A percentile compares a stretch with the other conserved stretches of the same genome.
These are phyloP conservation scores for Abortiporus biennis DNA, from an alignment of 1,284 basidiomycete species.

Conservation along the genomic window DNA sequence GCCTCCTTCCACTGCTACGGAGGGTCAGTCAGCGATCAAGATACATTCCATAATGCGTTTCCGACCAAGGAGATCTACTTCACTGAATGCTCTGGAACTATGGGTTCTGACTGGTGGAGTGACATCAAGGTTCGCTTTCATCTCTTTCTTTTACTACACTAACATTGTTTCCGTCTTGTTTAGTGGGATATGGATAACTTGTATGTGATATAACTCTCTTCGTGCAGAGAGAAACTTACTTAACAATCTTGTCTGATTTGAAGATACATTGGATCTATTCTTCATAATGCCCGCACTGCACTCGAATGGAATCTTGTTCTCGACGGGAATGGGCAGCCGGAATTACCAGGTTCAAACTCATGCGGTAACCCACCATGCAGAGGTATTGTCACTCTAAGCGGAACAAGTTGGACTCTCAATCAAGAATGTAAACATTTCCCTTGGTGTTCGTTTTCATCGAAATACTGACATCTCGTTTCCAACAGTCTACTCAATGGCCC, in stretches of 20 bases:
- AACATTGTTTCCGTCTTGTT: neutral
- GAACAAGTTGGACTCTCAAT: constrained; percentile 51
- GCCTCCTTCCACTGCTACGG: constrained; percentile 47
- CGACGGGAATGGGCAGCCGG: constrained; percentile 54
- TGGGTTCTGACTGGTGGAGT: constrained; percentile 69
- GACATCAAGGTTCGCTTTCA: constrained; percentile 57
- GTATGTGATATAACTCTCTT: constrained; percentile 28
- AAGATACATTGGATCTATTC: constrained; percentile 38
- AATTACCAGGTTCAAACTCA: constrained; percentile 57
- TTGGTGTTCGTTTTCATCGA: neutral
- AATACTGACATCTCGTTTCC: constrained; percentile 1
- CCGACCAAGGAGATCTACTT: constrained; percentile 45
- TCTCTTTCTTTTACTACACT: no score
- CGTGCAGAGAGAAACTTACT: neutral
- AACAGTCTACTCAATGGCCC: constrained; percentile 67
- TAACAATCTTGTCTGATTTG: neutral
- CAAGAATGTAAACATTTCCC: constrained; percentile 53
- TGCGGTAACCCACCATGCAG: constrained; percentile 58
- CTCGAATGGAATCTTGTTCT: constrained; percentile 75
- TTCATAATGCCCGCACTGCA: constrained; percentile 41
- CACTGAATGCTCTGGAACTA: constrained; percentile 44
- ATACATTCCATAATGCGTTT: constrained; percentile 36
- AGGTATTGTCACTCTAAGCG: constrained; percentile 57
- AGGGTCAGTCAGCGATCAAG: constrained; percentile 34
- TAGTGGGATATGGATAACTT: constrained; percentile 75